Base-by-base conservation (phyloP, 495 filamentous ascomycete genomes). In the Halenospora varia region DNA sequence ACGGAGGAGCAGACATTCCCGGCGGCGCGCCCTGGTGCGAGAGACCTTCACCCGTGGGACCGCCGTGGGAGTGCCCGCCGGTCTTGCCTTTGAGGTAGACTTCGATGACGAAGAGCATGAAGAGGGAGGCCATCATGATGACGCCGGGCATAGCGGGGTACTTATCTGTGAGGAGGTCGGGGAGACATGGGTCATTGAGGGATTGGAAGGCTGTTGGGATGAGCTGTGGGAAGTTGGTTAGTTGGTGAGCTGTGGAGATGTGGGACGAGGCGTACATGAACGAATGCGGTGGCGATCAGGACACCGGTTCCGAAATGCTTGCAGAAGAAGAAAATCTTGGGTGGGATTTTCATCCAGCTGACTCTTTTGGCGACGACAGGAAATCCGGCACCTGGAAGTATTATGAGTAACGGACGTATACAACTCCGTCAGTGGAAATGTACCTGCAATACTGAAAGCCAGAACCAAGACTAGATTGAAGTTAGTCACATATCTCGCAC, bases 81-180 rank as follows among this genome's bases (percentile, higher is more conserved):
- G 68, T 74, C 65, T 78, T 78, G 53, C 51, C 63, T 64, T 77
- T 78, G 63, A 78, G 70, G 68, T 10, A 10, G 75, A 82, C 77
- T 68, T 84, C 81, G 44, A 84, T 66, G 17, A 77, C 61, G 61
- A 82, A 82, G n/a, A 84, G 72, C 24, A 62, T 59, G 55, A 84
- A 83, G 55, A 83, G 75, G 24, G 80, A 73, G 0, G 49, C 68
- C 81, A 84, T 82, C 70, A 78, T 79, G 64, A 84, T 81, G 53
- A 80, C 78, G 54, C 81, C 81, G 3, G 81, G 79, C 54, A 83
- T 75, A 15, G 81, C 74, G n/a, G 81, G 80, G 60, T 84, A 84
- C 25, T 76, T 59, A 1, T 72, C 70, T 25, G 71, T 79, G 62
- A 82, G 82, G 40, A 84, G 65, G 59, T 77, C 74, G 1, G 81